Evolutionary conservation across 495 filamentous ascomycete species (phyloP), one percentile per base, ranked within the genome.

Genomic region (Beverwykella pulmonaria): DNA sequence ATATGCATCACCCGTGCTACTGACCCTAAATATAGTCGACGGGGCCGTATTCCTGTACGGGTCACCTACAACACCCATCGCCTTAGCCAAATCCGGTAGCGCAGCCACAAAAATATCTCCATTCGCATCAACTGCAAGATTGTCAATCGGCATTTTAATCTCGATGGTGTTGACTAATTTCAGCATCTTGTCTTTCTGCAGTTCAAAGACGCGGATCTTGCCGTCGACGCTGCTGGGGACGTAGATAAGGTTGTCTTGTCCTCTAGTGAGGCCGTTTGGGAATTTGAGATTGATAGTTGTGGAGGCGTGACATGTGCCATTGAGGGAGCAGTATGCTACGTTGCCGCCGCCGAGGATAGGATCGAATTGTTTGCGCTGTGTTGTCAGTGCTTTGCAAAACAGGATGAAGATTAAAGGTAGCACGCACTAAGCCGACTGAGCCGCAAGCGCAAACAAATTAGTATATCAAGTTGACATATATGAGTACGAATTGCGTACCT

Each of bases 61-160:
- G 70, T 72, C 34, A 46, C 64, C 15, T 61, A 65, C n/a, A 68
- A 63, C 5, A 53, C 41, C 26, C 29, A 68, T 20, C 61, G 60
- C 9, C 60, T 50, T 52, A 50, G 6, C 2, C 55, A 70, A 12
- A 22, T 74, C 63, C 1, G 77, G 74, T 20, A 79, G 59, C 0
- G 62, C 73, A 50, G 75, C 77, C 19, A 57, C 78, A 53, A 70
- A 72, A 25, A 81, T 61, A 50, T 75, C 75, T 0, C 79, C 79
- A 26, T 79, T 70, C 3, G 62, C 58, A 59, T 81, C 78, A 10
- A 76, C 48, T 0, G 75, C 75, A 1, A 81, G 49, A 49, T 81
- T 81, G 59, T 81, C 78, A 14, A 79, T 9, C 26, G 72, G 68
- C 27, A 67, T 73, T 53, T 67, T 50, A 10, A 71, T 41, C 27